Conservation (phyloP, 2,329 filamentous ascomycete species). For the Claviceps fusiformis region DNA sequence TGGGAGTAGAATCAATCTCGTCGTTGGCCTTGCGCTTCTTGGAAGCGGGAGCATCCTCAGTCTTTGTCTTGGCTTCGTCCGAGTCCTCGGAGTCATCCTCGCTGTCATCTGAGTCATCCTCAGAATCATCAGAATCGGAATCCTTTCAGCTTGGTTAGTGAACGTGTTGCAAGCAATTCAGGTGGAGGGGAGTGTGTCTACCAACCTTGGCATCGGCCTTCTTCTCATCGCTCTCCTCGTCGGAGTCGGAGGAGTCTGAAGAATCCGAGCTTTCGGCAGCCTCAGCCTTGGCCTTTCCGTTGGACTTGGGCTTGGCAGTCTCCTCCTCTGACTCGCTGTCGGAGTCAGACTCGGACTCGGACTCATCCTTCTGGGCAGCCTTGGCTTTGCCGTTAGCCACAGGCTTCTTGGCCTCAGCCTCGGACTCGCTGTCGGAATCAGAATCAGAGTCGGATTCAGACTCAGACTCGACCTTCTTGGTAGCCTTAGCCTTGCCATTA, state of each 20-base stretch:
- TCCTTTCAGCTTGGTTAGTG: not conserved
- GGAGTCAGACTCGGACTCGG: conserved; percentile 20
- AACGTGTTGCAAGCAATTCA: too few species aligned
- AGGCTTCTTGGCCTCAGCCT: conserved; percentile 21
- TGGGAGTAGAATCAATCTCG: conserved; percentile 36
- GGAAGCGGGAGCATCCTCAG: conserved; percentile 25
- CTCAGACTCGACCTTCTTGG: conserved; percentile 15
- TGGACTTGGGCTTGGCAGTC: conserved; percentile 14
- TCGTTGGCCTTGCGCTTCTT: conserved; percentile 38
- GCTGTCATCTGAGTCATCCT: conserved; percentile 20
- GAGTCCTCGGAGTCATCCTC: conserved; percentile 22
- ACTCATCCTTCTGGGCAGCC: conserved; percentile 14
- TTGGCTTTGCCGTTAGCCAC: conserved; percentile 5
- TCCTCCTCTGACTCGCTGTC: conserved; percentile 26
- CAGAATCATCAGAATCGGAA: conserved; percentile 15
- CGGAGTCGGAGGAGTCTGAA: conserved; percentile 15
- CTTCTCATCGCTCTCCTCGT: conserved; percentile 13
- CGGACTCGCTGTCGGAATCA: conserved; percentile 26
- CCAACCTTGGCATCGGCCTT: conserved; percentile 17
- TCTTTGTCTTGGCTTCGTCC: conserved; percentile 19
- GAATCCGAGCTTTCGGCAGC: conserved; percentile 19
- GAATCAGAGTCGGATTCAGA: conserved; percentile 13
- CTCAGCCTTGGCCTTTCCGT: conserved; percentile 11
- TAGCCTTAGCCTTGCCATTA: conserved; percentile 14
- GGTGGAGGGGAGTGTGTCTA: not conserved